Evolutionary conservation across 164 flowering plant species (phyloP), one percentile per base, ranked within the genome.

Genomic region (Stephania yunnanensis): DNA sequence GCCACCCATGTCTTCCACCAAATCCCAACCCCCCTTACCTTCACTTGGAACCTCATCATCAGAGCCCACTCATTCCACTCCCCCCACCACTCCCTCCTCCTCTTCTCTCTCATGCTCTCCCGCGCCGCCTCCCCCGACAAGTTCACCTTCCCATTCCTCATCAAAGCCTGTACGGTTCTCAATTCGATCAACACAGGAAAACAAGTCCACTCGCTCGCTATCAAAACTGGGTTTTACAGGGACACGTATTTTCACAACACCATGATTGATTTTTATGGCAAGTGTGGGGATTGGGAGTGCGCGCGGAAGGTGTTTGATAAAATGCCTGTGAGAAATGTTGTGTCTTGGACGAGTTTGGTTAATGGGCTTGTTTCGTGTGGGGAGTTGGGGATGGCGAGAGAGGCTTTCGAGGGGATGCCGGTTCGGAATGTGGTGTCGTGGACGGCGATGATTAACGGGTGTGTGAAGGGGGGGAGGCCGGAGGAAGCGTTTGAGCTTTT

Each of bases 401-500:
- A 1, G 36, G 25, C 84, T 8, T 89, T 88, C 53, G 87, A 90
- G 19, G 48, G 67, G 53, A 92, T 90, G 90, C 87, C 89, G 1
- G 69, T 45, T 0, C 80, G 81, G 52, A 89, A 90, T 81, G 87
- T 90, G 50, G 90, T 92, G 55, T 86, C 92, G 5, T 92, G 92
- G 94, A 86, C 87, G 0, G 87, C 88, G 2, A 87, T 90, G 87
- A 88, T 91, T 68, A 50, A 83, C 82, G 94, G 87, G 72, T 88
- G 82, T 73, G 88, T 80, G 20, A 80, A 75, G 42, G 81, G 77
- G 66, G 71, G 74, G 42, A 81, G 36, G 55, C 82, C 84, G 2
- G 72, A 81, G 6, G 88, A 85, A 72, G 92, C 90, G 1, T 81
- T 92, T 64, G 83, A 82, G n/a, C 75, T 89, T 30, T 92, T 90